Evolutionary conservation across 345 rosid species (phyloP).

Genomic region (Schrenkiella parvula): DNA sequence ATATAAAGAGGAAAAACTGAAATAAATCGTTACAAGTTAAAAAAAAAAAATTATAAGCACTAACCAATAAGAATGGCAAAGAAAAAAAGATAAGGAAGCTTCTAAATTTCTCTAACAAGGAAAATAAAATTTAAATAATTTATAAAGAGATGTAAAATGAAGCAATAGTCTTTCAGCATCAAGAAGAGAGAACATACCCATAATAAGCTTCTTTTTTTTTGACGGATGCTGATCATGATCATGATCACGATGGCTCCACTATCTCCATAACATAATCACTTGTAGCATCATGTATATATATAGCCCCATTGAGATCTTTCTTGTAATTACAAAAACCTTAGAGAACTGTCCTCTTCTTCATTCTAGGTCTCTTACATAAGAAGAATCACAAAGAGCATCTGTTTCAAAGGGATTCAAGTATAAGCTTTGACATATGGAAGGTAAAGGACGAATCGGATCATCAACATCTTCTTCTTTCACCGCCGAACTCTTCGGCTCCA

Average conservation of each 20-base stretch:
- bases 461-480: slow-evolving; percentile 59
- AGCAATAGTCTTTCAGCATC: slow-evolving; percentile 28
- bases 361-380: slow-evolving; percentile 10
- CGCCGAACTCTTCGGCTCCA: slow-evolving; percentile 69
- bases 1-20: neutral
- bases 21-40: neutral
- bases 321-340: slow-evolving; percentile 7
- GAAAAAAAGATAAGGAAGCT: slow-evolving; percentile 21
- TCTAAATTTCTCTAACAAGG: neutral
- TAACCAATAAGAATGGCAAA: slow-evolving; percentile 19
- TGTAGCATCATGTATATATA: slow-evolving; percentile 29
- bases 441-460: slow-evolving; percentile 46
- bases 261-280: slow-evolving; percentile 18
- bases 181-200: slow-evolving; percentile 23
- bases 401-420: neutral
- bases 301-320: slow-evolving; percentile 22
- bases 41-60: neutral
- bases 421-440: slow-evolving; percentile 46
- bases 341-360: slow-evolving; percentile 18
- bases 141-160: neutral
- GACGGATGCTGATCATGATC: slow-evolving; percentile 1
- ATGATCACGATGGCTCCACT: slow-evolving; percentile 31
- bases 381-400: slow-evolving; percentile 1
- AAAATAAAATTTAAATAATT: neutral
- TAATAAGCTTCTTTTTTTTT: slow-evolving; percentile 1